Conservation (phyloP, 768 basidiomycete species). For the Harrya chromipes region DNA sequence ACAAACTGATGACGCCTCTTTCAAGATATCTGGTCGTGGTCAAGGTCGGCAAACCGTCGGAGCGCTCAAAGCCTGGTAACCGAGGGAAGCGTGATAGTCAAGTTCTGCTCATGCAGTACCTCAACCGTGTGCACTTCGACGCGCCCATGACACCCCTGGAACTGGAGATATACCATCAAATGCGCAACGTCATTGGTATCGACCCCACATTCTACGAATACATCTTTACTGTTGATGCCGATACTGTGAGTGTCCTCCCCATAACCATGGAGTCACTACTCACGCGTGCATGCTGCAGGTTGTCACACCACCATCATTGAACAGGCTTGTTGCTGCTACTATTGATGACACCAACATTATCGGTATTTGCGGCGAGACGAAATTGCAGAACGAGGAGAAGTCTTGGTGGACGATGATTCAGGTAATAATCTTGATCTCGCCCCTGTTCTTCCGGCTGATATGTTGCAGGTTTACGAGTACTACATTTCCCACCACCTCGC, state of each 20-base stretch:
- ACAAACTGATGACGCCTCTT: background rate
- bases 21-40: constrained; percentile 56
- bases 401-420: constrained; percentile 83
- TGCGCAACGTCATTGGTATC: constrained; percentile 71
- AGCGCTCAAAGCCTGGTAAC: constrained; percentile 63
- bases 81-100: constrained; percentile 70
- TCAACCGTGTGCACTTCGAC: constrained; percentile 69
- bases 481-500: constrained; percentile 66
- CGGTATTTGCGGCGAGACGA: constrained; percentile 69
- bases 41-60: constrained; percentile 67
- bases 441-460: constrained; percentile 2
- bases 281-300: constrained; percentile 36
- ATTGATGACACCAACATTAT: constrained; percentile 62
- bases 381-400: constrained; percentile 61
- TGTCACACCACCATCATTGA: constrained; percentile 63
- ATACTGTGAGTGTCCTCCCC: constrained; percentile 44
- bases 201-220: constrained; percentile 77
- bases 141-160: constrained; percentile 64
- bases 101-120: constrained; percentile 61
- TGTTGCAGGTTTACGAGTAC: constrained; percentile 58
- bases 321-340: constrained; percentile 60
- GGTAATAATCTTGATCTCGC: constrained; percentile 28
- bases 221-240: constrained; percentile 70
- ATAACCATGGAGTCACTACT: constrained; percentile 2
- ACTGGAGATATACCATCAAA: constrained; percentile 70